phyloP scores from a whole-genome alignment of 1,284 basidiomycete species.

The Boletus sp. region DNA sequence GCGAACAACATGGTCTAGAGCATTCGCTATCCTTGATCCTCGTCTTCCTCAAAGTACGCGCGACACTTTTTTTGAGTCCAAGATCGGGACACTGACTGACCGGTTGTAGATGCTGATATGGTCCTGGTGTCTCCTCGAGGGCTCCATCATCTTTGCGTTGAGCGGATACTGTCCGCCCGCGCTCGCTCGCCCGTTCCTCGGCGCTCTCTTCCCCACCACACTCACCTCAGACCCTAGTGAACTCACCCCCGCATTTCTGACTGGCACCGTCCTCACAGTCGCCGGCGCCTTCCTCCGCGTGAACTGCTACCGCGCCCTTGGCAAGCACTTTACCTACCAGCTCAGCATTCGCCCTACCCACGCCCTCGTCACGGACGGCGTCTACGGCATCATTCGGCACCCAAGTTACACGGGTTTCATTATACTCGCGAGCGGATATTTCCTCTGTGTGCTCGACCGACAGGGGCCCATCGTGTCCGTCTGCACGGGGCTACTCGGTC shows the following conservation, averaged over 20 bases:
- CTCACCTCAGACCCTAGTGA: background rate
- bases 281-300: constrained; percentile 18
- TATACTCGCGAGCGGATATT: background rate
- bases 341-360: constrained; percentile 27
- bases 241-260: constrained; percentile 10
- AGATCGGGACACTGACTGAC: background rate
- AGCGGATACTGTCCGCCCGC: constrained; percentile 6
- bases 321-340: constrained; percentile 28
- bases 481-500: background rate
- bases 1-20: constrained; percentile 44
- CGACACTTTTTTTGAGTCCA: background rate
- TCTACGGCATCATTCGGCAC: constrained; percentile 31
- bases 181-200: constrained; percentile 6
- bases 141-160: constrained; percentile 7
- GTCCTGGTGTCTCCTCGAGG: constrained; percentile 3
- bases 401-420: constrained; percentile 25
- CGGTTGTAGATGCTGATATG: background rate
- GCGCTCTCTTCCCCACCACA: background rate
- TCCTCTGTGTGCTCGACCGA: constrained; percentile 13
- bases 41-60: background rate
- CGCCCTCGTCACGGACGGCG: constrained; percentile 27
- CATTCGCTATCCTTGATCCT: background rate
- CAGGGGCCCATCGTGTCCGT: background rate
- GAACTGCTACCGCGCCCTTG: constrained; percentile 22
- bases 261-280: constrained; percentile 11